These are phyloP conservation scores for Vanilla planifolia DNA, from an alignment of 106 monocot species.

Conservation along the genomic window DNA sequence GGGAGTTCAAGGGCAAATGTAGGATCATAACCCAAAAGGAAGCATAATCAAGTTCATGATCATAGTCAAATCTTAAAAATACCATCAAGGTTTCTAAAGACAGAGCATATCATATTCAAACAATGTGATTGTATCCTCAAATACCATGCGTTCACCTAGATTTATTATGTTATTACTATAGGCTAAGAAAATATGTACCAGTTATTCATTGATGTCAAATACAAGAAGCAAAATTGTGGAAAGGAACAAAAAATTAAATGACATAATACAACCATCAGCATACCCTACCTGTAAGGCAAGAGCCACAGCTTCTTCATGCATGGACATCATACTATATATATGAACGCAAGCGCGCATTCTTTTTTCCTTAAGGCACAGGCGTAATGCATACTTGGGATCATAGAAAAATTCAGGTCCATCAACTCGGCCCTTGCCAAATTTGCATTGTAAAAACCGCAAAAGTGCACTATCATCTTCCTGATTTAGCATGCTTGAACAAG, in stretches of 20 bases:
- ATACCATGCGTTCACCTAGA: too few species aligned
- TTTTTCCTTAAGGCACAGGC: slow-evolving; percentile 87
- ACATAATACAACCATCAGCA: not conserved
- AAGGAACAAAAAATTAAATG: not conserved
- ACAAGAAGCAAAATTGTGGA: too few species aligned
- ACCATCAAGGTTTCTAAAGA: too few species aligned
- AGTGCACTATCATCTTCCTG: slow-evolving; percentile 96
- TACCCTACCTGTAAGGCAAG: slow-evolving; percentile 83
- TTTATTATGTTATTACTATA: too few species aligned
- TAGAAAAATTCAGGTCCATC: slow-evolving; percentile 79
- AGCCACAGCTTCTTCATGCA: slow-evolving; percentile 99
- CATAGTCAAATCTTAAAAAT: too few species aligned
- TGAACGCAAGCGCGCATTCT: slow-evolving; percentile 97
- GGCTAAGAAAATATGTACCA: too few species aligned
- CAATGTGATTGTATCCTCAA: too few species aligned
- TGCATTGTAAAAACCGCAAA: slow-evolving; percentile 81
- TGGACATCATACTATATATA: slow-evolving; percentile 99
- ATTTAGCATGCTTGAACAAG: not conserved
- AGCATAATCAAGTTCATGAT: too few species aligned
- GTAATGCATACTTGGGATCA: slow-evolving; percentile 95
- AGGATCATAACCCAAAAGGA: too few species aligned
- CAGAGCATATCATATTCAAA: too few species aligned
- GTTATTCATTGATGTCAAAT: too few species aligned
- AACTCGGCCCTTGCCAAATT: slow-evolving; percentile 73
- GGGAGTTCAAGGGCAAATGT: too few species aligned